Evolutionary conservation across 192 early-diverging fungal species (phyloP).

Genomic region (Phlyctochytrium bullatum): DNA sequence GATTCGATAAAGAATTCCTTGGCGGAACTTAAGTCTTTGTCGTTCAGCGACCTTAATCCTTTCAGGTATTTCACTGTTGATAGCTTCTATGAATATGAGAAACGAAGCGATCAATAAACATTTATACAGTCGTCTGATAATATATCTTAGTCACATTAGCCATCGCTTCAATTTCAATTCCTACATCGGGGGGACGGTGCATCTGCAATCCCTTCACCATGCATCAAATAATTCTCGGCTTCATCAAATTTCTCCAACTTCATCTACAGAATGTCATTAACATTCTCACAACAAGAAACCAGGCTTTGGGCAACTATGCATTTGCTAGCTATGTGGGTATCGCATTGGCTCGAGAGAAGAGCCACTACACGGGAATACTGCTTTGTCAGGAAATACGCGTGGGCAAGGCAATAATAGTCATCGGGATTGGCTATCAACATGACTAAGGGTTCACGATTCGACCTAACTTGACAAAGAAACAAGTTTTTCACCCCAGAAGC

Average conservation of each 20-base stretch:
- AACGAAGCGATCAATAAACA: too few species aligned
- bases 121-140: too few species aligned
- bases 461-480: not conserved
- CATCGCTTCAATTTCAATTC: too few species aligned
- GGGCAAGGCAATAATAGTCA: not conserved
- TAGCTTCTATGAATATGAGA: too few species aligned
- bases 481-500: constrained; percentile 1
- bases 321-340: not conserved
- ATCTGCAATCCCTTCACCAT: not conserved
- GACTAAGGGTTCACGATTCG: not conserved
- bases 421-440: not conserved
- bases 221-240: not conserved
- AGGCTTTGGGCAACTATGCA: not conserved
- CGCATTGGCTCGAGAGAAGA: not conserved
- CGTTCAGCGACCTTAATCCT: not conserved
- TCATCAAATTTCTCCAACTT: not conserved
- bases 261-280: not conserved
- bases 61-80: not conserved
- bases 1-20: constrained; percentile 6
- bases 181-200: too few species aligned
- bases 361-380: not conserved
- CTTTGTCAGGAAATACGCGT: not conserved
- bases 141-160: too few species aligned
- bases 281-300: not conserved
- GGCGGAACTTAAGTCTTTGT: not conserved